These are phyloP conservation scores for Bretschneidera sinensis DNA, from an alignment of 345 rosid species.

Conservation along the genomic window DNA sequence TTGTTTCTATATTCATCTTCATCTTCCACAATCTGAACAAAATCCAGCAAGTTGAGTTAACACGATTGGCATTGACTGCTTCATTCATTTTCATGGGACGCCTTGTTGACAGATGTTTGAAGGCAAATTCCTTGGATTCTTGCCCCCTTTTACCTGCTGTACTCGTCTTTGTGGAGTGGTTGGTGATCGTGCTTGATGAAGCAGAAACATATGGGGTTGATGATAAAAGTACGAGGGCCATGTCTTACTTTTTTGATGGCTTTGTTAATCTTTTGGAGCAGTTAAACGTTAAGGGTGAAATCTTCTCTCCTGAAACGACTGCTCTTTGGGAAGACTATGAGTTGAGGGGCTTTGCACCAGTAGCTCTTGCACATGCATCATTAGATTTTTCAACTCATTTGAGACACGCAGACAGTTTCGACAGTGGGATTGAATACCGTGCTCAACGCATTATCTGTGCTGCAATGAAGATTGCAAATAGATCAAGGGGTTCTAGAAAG, in stretches of 20 bases:
- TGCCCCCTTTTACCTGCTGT: constrained; percentile 71
- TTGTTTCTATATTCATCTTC: constrained; percentile 62
- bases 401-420: constrained; percentile 33
- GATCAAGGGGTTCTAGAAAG: constrained; percentile 36
- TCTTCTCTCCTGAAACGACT: constrained; percentile 16
- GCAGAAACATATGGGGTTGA: constrained; percentile 31
- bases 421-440: constrained; percentile 46
- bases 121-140: constrained; percentile 36
- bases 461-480: constrained; percentile 51
- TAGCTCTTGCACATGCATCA: constrained; percentile 36
- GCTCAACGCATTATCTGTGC: constrained; percentile 48
- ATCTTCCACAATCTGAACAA: constrained; percentile 37
- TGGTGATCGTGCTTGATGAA: constrained; percentile 40
- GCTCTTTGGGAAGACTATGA: constrained; percentile 94
- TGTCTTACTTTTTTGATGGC: constrained; percentile 53
- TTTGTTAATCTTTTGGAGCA: constrained; percentile 44
- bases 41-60: constrained; percentile 26
- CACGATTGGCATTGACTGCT: constrained; percentile 37
- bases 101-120: constrained; percentile 54
- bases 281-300: constrained; percentile 26
- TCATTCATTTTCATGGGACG: constrained; percentile 65
- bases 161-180: constrained; percentile 74
- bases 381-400: constrained; percentile 54
- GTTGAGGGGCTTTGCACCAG: constrained; percentile 68
- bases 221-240: constrained; percentile 46